phyloP scores from a whole-genome alignment of 768 basidiomycete species.

The Strobilomyces echinocephalus region DNA sequence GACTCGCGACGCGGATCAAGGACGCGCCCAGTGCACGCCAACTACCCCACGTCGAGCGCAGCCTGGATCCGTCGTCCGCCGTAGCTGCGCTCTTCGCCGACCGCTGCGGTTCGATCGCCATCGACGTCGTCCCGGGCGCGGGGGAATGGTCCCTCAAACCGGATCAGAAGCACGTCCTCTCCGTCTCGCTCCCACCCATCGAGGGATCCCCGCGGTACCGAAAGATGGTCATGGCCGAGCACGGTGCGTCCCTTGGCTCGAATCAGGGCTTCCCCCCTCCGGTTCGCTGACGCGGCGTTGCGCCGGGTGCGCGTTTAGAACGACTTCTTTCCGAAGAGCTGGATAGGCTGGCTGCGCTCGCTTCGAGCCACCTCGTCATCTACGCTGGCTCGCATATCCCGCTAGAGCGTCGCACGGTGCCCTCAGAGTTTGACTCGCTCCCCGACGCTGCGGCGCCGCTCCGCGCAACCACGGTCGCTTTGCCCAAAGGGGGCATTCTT shows the following conservation, averaged over 20 bases:
- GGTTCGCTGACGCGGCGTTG: neutral
- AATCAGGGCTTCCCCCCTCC: neutral
- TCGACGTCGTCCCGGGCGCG: slow-evolving; percentile 40
- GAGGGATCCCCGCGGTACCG: slow-evolving; percentile 40
- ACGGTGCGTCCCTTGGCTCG: slow-evolving; percentile 41
- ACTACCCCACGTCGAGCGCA: slow-evolving; percentile 51
- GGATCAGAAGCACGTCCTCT: slow-evolving; percentile 51
- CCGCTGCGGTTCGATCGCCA: slow-evolving; percentile 49
- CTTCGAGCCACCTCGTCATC: slow-evolving; percentile 63
- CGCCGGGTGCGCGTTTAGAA: slow-evolving; percentile 30
- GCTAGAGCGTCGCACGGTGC: slow-evolving; percentile 40
- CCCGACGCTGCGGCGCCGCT: slow-evolving; percentile 14
- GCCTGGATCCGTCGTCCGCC: slow-evolving; percentile 26
- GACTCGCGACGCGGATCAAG: slow-evolving; percentile 44
- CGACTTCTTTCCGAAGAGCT: slow-evolving; percentile 46
- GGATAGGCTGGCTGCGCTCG: slow-evolving; percentile 40
- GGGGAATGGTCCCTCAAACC: slow-evolving; percentile 32
- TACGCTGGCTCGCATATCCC: slow-evolving; percentile 51
- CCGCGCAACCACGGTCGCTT: slow-evolving; percentile 30
- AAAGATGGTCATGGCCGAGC: slow-evolving; percentile 44
- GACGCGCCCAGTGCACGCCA: slow-evolving; percentile 54
- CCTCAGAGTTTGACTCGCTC: slow-evolving; percentile 27
- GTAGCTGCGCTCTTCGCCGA: slow-evolving; percentile 42
- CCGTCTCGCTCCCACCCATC: slow-evolving; percentile 48
- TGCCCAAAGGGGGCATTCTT: slow-evolving; percentile 55